Conservation (phyloP, 768 basidiomycete genomes). For the Podaxis pistillaris region DNA sequence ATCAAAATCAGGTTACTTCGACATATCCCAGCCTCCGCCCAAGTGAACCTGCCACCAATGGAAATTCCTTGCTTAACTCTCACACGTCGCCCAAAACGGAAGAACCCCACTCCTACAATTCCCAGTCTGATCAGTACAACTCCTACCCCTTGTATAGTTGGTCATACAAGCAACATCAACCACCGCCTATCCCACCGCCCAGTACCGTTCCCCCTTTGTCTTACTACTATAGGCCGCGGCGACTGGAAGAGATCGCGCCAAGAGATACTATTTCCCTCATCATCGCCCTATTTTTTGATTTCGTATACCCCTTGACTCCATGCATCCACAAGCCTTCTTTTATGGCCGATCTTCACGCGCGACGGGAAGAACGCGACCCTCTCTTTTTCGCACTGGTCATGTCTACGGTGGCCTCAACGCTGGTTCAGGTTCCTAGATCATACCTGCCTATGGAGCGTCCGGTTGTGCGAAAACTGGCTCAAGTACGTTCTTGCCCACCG, state of each 20-base stretch:
- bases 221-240: conserved; percentile 69
- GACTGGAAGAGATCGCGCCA: conserved; percentile 80
- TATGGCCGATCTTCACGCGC: conserved; percentile 81
- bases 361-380: conserved; percentile 82
- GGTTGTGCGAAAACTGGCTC: conserved; percentile 81
- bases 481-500: conserved; percentile 31
- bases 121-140: conserved; percentile 53
- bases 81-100: conserved; percentile 42
- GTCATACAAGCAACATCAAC: conserved; percentile 67
- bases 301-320: conserved; percentile 88
- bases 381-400: conserved; percentile 90
- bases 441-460: conserved; percentile 86
- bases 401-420: conserved; percentile 83
- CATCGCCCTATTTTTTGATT: conserved; percentile 89
- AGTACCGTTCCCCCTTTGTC: conserved; percentile 63
- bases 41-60: conserved; percentile 34
- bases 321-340: conserved; percentile 91
- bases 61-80: conserved; percentile 27
- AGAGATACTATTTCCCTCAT: conserved; percentile 80
- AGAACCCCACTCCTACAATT: conserved; percentile 36
- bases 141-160: conserved; percentile 69
- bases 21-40: conserved; percentile 39
- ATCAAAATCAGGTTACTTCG: conserved; percentile 35
- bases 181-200: conserved; percentile 39
- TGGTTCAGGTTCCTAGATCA: conserved; percentile 85